phyloP scores from a whole-genome alignment of 2,329 filamentous ascomycete species.

The Seiridium unicorne region DNA sequence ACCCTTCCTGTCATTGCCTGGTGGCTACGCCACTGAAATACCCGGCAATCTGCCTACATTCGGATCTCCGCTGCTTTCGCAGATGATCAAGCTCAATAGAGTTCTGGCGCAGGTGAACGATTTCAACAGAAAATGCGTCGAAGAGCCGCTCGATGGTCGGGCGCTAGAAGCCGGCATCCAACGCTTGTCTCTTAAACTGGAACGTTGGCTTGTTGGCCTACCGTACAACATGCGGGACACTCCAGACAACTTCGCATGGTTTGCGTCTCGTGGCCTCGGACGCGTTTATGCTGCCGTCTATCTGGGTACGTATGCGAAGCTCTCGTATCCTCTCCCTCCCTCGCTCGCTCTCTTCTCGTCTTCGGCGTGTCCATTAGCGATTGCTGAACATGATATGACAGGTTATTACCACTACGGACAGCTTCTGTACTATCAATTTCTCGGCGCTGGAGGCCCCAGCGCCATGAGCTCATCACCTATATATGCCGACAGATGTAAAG shows the following conservation, averaged over 20 bases:
- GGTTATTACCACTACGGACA: conserved; percentile 43
- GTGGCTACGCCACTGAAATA: not conserved
- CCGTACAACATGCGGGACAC: conserved; percentile 35
- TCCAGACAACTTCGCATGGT: conserved; percentile 34
- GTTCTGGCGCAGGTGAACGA: conserved; percentile 39
- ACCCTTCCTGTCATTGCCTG: conserved; percentile 25
- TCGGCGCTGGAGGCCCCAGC: conserved; percentile 18
- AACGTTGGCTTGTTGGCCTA: conserved; percentile 32
- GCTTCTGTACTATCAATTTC: conserved; percentile 46
- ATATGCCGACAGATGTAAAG: conserved; percentile 38
- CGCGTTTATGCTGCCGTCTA: conserved; percentile 42
- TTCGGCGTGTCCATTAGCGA: not conserved
- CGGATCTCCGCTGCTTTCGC: conserved; percentile 26
- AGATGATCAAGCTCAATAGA: conserved; percentile 36
- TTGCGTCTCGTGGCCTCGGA: conserved; percentile 36
- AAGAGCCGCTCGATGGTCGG: conserved; percentile 18
- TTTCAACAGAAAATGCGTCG: conserved; percentile 30
- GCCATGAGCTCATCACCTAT: conserved; percentile 21
- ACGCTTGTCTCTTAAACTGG: conserved; percentile 28
- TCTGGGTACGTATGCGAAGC: conserved; percentile 25
- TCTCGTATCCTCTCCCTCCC: not conserved
- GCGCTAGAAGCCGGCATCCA: conserved; percentile 20
- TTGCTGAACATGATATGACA: not conserved
- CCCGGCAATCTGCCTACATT: not conserved
- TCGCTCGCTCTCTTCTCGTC: too few species aligned